Evolutionary conservation across 2,329 filamentous ascomycete genomes (phyloP).

Genomic region (Verticillium nonalfalfae): DNA sequence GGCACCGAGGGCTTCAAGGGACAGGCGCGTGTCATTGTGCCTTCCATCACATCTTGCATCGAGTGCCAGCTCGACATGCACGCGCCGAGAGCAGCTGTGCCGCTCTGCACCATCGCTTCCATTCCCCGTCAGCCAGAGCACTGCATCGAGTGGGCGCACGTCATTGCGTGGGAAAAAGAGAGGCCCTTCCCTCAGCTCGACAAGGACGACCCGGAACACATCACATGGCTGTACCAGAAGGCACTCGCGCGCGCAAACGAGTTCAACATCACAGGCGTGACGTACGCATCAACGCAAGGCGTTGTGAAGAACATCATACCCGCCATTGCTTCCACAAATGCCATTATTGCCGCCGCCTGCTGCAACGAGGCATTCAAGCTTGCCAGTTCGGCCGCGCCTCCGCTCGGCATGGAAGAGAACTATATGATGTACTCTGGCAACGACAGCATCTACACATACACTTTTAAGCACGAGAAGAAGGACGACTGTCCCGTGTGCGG

Average conservation of each 20-base stretch:
- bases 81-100: conserved; percentile 92
- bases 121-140: conserved; percentile 97
- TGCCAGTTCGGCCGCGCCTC: conserved; percentile 73
- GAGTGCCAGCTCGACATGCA: conserved; percentile 99
- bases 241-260: conserved; percentile 75
- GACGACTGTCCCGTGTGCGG: conserved; percentile 93
- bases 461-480: conserved; percentile 91
- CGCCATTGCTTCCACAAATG: conserved; percentile 95
- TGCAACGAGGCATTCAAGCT: conserved; percentile 98
- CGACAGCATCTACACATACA: conserved; percentile 94
- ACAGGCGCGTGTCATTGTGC: conserved; percentile 86
- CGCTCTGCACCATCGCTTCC: conserved; percentile 90
- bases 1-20: conserved; percentile 99
- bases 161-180: conserved; percentile 92
- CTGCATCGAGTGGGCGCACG: conserved; percentile 97
- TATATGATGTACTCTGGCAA: conserved; percentile 99
- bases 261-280: conserved; percentile 87
- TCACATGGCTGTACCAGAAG: conserved; percentile 91
- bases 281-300: conserved; percentile 91
- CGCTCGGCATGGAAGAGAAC: conserved; percentile 71
- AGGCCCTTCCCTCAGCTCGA: conserved; percentile 81
- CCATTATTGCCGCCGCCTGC: conserved; percentile 89
- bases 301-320: conserved; percentile 99
- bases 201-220: conserved; percentile 93
- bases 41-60: conserved; percentile 90